phyloP scores from a whole-genome alignment of 306 rosid species.

The Vicia sativa region DNA sequence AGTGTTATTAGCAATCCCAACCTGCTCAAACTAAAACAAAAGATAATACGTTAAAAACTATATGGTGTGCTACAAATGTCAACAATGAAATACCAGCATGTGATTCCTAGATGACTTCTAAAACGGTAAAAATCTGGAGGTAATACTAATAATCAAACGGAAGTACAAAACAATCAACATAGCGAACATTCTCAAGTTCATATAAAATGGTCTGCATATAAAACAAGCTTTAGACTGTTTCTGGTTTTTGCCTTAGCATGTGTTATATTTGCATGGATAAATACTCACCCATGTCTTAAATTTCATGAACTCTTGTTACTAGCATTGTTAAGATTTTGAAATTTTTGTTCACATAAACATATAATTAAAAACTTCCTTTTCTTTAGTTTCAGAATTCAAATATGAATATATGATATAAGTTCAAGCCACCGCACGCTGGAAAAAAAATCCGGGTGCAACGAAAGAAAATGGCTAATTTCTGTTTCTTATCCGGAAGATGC shows the following conservation, averaged over 20 bases:
- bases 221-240: conserved; percentile 16
- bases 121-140: conserved; percentile 22
- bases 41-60: conserved; percentile 19
- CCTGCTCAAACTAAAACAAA: conserved; percentile 53
- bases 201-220: background rate
- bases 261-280: conserved; percentile 9
- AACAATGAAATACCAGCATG: conserved; percentile 6
- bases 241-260: conserved; percentile 9
- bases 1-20: conserved; percentile 40
- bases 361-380: background rate
- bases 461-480: conserved; percentile 20
- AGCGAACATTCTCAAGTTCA: conserved; percentile 8
- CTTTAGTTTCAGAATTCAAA: background rate
- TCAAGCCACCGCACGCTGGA: conserved; percentile 3
- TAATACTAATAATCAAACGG: conserved; percentile 4
- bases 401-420: conserved; percentile 4
- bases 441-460: conserved; percentile 18
- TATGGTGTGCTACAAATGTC: background rate
- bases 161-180: conserved; percentile 17
- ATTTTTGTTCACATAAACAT: background rate
- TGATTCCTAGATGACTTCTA: conserved; percentile 5
- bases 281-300: background rate
- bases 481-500: background rate
- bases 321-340: background rate
- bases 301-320: background rate